phyloP scores from a whole-genome alignment of 2,329 filamentous ascomycete species.

The Penicillium fuscoglaucum region DNA sequence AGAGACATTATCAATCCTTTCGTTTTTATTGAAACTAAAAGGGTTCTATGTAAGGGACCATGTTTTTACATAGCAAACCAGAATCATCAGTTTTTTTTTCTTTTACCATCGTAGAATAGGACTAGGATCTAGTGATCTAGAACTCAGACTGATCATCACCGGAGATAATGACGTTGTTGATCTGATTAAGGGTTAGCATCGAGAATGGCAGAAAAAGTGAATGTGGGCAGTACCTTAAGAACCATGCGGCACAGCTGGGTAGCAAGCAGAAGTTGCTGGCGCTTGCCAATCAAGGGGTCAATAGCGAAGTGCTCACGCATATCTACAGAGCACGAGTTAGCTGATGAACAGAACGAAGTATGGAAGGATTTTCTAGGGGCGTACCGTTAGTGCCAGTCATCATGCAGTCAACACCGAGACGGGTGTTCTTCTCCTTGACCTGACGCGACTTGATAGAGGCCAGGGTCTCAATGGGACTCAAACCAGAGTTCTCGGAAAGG shows the following conservation, averaged over 20 bases:
- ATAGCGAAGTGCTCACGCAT: slow-evolving; percentile 99
- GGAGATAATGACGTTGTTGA: slow-evolving; percentile 92
- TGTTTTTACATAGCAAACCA: slow-evolving; percentile 29
- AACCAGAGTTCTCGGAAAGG: slow-evolving; percentile 92
- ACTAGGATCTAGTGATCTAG: slow-evolving; percentile 50
- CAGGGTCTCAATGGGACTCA: slow-evolving; percentile 93
- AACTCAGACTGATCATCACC: slow-evolving; percentile 86
- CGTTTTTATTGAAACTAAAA: slow-evolving; percentile 26
- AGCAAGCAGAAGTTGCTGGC: slow-evolving; percentile 91
- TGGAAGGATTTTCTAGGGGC: slow-evolving; percentile 22
- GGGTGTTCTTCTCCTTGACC: slow-evolving; percentile 77
- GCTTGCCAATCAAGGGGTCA: slow-evolving; percentile 96
- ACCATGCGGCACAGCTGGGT: slow-evolving; percentile 99
- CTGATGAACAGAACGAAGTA: not conserved
- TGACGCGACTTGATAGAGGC: slow-evolving; percentile 95
- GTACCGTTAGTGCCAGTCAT: slow-evolving; percentile 80
- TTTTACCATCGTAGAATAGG: slow-evolving; percentile 24
- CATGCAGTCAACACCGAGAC: slow-evolving; percentile 97
- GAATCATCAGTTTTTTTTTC: slow-evolving; percentile 24
- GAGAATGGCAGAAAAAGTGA: not conserved
- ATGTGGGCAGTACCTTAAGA: slow-evolving; percentile 65
- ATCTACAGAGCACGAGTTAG: slow-evolving; percentile 52
- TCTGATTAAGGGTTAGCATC: slow-evolving; percentile 41
- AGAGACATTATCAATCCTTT: slow-evolving; percentile 28
- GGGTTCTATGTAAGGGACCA: slow-evolving; percentile 29